A percentile compares a stretch with the other conserved stretches of the same genome.
phyloP scores from a whole-genome alignment of 2,329 filamentous ascomycete genomes.

The Raffaelea albimanens region DNA sequence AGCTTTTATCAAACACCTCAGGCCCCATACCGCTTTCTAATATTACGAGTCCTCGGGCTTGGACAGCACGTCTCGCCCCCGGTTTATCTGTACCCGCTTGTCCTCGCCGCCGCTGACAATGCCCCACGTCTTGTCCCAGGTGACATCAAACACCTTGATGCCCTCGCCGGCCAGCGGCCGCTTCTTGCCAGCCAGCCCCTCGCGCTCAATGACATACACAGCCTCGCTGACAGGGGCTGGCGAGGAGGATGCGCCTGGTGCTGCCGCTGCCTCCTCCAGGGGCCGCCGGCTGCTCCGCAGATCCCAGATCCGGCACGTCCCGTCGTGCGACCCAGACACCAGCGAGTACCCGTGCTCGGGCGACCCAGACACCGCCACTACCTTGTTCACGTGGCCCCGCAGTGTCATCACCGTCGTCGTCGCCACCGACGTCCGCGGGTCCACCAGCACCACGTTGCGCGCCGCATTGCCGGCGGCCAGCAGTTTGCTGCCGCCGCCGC shows the following conservation, averaged over 20 bases:
- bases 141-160: slow-evolving; percentile 80
- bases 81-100: slow-evolving; percentile 87
- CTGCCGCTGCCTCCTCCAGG: slow-evolving; percentile 36
- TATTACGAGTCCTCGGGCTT: too few relatives aligned
- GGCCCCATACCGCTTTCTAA: too few relatives aligned
- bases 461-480: slow-evolving; percentile 71
- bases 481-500: slow-evolving; percentile 39
- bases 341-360: slow-evolving; percentile 70
- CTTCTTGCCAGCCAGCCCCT: slow-evolving; percentile 51
- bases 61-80: slow-evolving; percentile 43
- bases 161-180: slow-evolving; percentile 66
- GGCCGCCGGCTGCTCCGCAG: slow-evolving; percentile 59
- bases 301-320: slow-evolving; percentile 91
- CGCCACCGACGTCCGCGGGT: slow-evolving; percentile 70
- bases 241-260: slow-evolving; percentile 36
- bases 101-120: slow-evolving; percentile 92
- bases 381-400: slow-evolving; percentile 74
- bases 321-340: slow-evolving; percentile 83
- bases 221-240: slow-evolving; percentile 54
- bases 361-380: slow-evolving; percentile 38
- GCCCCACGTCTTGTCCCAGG: slow-evolving; percentile 77
- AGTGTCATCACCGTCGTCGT: slow-evolving; percentile 82
- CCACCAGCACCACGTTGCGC: slow-evolving; percentile 84
- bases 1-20: too few relatives aligned
- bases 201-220: slow-evolving; percentile 68